phyloP scores from a whole-genome alignment of 805 yeast species.

The Cyberlindnera subsufficiens region DNA sequence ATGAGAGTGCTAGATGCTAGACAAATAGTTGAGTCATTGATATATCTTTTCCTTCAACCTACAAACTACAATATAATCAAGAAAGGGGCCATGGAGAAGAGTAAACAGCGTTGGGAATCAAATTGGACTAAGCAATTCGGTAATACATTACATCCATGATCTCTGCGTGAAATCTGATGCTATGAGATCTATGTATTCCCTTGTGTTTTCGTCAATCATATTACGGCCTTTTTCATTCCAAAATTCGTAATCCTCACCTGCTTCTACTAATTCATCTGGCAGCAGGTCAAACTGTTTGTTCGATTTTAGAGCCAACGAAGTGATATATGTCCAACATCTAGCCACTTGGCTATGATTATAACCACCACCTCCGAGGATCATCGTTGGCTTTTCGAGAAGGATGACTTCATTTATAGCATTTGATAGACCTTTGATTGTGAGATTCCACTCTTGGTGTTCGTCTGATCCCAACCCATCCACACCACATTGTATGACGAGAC shows the following conservation, averaged over 20 bases:
- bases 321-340: slow-evolving; percentile 45
- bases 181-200: slow-evolving; percentile 24
- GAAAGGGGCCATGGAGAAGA: slow-evolving; percentile 69
- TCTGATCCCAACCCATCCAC: slow-evolving; percentile 71
- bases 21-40: slow-evolving; percentile 40
- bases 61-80: slow-evolving; percentile 37
- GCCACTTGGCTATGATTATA: slow-evolving; percentile 59
- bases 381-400: slow-evolving; percentile 27
- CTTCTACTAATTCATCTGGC: slow-evolving; percentile 43
- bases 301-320: slow-evolving; percentile 18
- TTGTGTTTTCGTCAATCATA: slow-evolving; percentile 26
- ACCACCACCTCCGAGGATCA: slow-evolving; percentile 75
- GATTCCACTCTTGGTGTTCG: slow-evolving; percentile 61
- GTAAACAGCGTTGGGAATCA: slow-evolving; percentile 62
- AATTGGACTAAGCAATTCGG: slow-evolving; percentile 52
- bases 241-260: slow-evolving; percentile 42
- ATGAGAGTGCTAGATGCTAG: slow-evolving; percentile 39
- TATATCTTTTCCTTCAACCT: slow-evolving; percentile 28
- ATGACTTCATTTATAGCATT: slow-evolving; percentile 27
- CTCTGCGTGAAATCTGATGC: slow-evolving; percentile 1
- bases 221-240: slow-evolving; percentile 37
- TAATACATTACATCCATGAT: slow-evolving; percentile 11
- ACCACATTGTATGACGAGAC: slow-evolving; percentile 63
- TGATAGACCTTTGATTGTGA: slow-evolving; percentile 47
- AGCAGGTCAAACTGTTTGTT: slow-evolving; percentile 36